Conservation (phyloP, 1,139 yeast species). For the Saccharomyces hybrid region DNA sequence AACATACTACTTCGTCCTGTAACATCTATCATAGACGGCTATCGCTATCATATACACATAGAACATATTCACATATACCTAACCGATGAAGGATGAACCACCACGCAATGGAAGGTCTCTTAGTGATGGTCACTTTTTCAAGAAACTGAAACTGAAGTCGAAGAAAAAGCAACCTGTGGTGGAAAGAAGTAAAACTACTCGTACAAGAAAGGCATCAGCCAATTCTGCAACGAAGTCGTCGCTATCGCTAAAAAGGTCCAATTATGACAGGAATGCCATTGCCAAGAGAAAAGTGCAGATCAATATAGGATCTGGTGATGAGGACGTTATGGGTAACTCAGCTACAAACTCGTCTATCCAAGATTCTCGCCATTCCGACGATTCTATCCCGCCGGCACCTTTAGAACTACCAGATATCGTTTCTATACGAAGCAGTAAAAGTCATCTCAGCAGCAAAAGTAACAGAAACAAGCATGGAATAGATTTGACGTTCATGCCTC, state of each 20-base stretch:
- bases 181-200: conserved; percentile 5
- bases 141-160: conserved; percentile 8
- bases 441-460: neutral
- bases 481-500: conserved; percentile 11
- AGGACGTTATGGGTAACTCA: neutral
- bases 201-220: neutral
- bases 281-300: conserved; percentile 16
- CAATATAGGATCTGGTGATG: conserved; percentile 3
- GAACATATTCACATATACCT: neutral
- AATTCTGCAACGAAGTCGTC: conserved; percentile 8
- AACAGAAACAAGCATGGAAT: conserved; percentile 6
- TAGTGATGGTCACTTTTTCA: conserved; percentile 14
- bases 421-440: conserved; percentile 6
- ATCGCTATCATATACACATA: neutral
- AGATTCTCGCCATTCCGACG: neutral
- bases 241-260: conserved; percentile 9
- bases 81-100: neutral
- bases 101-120: conserved; percentile 8
- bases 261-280: conserved; percentile 14
- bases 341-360: neutral
- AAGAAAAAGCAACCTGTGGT: conserved; percentile 5
- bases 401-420: conserved; percentile 21
- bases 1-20: neutral
- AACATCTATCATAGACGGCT: neutral
- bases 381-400: conserved; percentile 6